Percentiles rank a stretch among this genome's conserved stretches.
Conservation (phyloP, 352 stramenopile species). For the Phytophthora megakarya region DNA sequence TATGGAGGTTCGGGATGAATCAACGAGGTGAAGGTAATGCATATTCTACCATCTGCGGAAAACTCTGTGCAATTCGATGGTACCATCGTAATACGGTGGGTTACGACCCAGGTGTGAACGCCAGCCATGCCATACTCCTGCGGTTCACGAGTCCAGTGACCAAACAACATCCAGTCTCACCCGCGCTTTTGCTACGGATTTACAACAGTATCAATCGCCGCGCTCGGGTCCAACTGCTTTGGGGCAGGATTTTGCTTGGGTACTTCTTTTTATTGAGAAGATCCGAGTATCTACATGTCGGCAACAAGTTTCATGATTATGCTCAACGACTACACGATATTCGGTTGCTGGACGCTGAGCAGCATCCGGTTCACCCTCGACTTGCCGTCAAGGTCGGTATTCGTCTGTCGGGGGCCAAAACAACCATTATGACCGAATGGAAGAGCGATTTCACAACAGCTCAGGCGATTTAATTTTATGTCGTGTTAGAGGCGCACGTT, state of each 20-base stretch:
- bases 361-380: no score
- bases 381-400: no score
- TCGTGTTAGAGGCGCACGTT: background rate
- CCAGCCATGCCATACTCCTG: conserved; percentile 17
- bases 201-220: background rate
- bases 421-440: background rate
- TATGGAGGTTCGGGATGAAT: conserved; percentile 28
- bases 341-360: no score
- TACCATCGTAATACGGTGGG: conserved; percentile 18
- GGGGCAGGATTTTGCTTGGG: no score
- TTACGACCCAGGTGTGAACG: background rate
- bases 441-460: background rate
- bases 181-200: background rate
- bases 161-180: background rate
- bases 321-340: no score
- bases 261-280: no score
- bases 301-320: no score
- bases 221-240: no score
- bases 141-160: conserved; percentile 13
- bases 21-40: conserved; percentile 4
- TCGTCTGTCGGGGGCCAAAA: background rate
- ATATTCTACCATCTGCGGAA: conserved; percentile 26
- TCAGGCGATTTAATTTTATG: background rate
- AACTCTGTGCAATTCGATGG: conserved; percentile 22
- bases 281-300: no score